phyloP scores from a whole-genome alignment of 441 rosid genomes.

The Corymbia calophylla region DNA sequence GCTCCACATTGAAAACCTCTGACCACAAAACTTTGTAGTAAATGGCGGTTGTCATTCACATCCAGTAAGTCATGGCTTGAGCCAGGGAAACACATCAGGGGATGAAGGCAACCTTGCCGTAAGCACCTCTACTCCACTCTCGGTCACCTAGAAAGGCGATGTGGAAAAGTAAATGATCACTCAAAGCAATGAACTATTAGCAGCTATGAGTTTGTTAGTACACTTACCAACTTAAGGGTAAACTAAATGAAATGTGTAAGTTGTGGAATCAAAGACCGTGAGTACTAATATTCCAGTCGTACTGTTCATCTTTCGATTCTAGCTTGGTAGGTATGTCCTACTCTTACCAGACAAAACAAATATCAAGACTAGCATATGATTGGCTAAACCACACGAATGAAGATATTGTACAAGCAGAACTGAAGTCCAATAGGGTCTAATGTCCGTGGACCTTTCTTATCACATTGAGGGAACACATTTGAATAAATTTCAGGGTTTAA shows the following conservation, averaged over 20 bases:
- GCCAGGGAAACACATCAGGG: constrained; percentile 75
- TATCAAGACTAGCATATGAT: neutral
- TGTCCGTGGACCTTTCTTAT: neutral
- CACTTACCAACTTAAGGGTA: neutral
- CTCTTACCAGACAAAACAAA: neutral
- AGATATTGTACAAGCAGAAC: neutral
- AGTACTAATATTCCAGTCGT: neutral
- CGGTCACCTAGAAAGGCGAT: constrained; percentile 55
- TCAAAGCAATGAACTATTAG: neutral
- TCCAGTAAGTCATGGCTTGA: constrained; percentile 9
- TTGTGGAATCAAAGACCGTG: neutral
- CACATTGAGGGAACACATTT: too few species aligned
- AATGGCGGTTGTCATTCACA: neutral
- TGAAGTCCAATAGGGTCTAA: too few species aligned
- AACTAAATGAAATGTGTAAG: neutral
- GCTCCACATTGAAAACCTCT: neutral
- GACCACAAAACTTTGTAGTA: neutral
- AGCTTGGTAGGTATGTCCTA: neutral
- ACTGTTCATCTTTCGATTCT: too few species aligned
- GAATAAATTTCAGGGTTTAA: neutral
- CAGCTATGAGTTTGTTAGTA: neutral
- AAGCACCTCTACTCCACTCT: constrained; percentile 87
- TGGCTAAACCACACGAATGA: neutral
- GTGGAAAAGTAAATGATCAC: neutral
- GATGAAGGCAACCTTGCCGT: constrained; percentile 82